Conservation (phyloP, 768 basidiomycete genomes). For the Solioccasus polychromus region DNA sequence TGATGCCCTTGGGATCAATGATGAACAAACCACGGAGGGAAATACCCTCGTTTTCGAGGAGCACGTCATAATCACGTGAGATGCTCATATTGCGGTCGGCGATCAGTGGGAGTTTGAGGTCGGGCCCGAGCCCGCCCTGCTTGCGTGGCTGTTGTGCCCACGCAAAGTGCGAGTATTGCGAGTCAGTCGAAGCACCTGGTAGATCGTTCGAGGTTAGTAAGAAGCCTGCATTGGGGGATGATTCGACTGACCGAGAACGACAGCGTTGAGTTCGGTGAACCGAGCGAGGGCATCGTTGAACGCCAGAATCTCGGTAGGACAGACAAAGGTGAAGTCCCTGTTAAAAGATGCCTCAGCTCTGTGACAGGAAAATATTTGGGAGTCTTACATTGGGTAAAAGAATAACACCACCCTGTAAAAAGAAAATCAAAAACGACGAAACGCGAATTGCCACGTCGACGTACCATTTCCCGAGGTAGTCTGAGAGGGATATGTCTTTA, state of each 20-base stretch:
- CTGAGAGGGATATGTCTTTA: constrained; percentile 68
- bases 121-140: constrained; percentile 86
- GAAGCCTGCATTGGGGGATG: neutral
- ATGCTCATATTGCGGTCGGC: constrained; percentile 79
- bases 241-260: constrained; percentile 68
- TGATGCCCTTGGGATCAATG: constrained; percentile 78
- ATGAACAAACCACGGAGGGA: constrained; percentile 85
- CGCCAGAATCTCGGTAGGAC: constrained; percentile 94
- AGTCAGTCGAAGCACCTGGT: constrained; percentile 82
- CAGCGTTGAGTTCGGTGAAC: constrained; percentile 71
- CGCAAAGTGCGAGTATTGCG: constrained; percentile 82
- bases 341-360: neutral
- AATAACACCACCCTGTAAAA: constrained; percentile 78
- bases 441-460: neutral
- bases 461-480: constrained; percentile 82
- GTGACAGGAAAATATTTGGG: neutral
- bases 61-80: constrained; percentile 81
- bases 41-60: constrained; percentile 86
- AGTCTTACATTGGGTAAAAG: constrained; percentile 87
- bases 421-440: neutral
- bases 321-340: constrained; percentile 87
- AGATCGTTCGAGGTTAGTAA: no score
- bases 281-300: constrained; percentile 84
- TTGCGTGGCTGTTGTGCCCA: constrained; percentile 82
- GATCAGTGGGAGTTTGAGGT: constrained; percentile 80